phyloP scores from a whole-genome alignment of 352 stramenopile genomes.

The Peronosclerospora sorghi region DNA sequence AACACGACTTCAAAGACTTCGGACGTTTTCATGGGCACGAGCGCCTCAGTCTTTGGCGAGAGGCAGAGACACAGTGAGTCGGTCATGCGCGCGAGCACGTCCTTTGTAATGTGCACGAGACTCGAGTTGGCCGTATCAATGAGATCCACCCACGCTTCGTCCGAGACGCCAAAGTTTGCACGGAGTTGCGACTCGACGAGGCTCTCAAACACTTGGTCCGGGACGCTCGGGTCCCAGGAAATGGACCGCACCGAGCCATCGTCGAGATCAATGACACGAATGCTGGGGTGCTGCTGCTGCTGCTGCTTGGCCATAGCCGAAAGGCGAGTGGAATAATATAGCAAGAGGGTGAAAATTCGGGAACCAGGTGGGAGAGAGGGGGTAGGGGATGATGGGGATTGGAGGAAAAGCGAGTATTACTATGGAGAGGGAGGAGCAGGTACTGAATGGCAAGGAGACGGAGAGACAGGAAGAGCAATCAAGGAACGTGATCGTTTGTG shows the following conservation, averaged over 20 bases:
- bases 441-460: no score
- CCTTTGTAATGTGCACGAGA: conserved; percentile 76
- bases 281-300: conserved; percentile 14
- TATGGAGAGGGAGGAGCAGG: no score
- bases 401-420: no score
- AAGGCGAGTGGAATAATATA: no score
- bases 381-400: no score
- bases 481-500: no score
- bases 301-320: no score
- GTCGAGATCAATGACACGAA: conserved; percentile 79
- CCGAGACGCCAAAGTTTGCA: conserved; percentile 62
- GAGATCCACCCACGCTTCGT: conserved; percentile 81
- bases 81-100: conserved; percentile 37
- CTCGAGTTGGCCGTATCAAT: conserved; percentile 75
- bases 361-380: no score
- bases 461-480: no score
- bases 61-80: conserved; percentile 71
- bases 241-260: conserved; percentile 65
- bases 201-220: conserved; percentile 72
- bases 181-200: conserved; percentile 70
- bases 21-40: conserved; percentile 65
- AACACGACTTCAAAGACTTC: conserved; percentile 79
- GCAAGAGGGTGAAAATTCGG: no score
- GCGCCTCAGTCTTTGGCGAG: conserved; percentile 73
- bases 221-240: conserved; percentile 69